A percentile compares a stretch with the other conserved stretches of the same genome.
These are phyloP conservation scores for Lenzites betulinus DNA, from an alignment of 768 basidiomycete genomes.

Conservation along the genomic window DNA sequence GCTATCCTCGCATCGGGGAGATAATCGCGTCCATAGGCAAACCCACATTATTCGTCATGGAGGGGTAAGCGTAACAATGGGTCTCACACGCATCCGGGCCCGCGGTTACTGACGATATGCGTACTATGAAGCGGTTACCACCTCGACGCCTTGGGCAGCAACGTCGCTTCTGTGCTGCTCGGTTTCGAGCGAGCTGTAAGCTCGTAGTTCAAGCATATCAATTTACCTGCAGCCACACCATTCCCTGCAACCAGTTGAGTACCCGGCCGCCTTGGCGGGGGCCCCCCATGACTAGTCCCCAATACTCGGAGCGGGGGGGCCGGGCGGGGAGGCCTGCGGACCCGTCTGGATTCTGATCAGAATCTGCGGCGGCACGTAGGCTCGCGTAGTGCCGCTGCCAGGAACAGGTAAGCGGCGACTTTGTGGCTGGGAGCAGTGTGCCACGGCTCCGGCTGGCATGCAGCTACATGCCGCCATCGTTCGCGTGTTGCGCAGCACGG, in stretches of 20 bases:
- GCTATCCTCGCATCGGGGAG: slow-evolving; percentile 32
- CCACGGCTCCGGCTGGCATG: background rate
- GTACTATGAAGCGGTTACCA: slow-evolving; percentile 31
- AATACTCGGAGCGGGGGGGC: too few relatives aligned
- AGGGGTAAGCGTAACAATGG: slow-evolving; percentile 30
- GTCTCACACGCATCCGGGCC: background rate
- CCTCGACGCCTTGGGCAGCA: slow-evolving; percentile 29
- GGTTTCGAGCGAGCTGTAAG: slow-evolving; percentile 28
- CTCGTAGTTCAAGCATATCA: background rate
- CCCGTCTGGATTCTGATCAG: too few relatives aligned
- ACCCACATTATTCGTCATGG: slow-evolving; percentile 38
- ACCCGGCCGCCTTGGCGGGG: too few relatives aligned
- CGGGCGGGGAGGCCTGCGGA: too few relatives aligned
- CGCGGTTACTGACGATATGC: background rate
- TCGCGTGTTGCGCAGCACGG: background rate
- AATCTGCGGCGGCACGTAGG: too few relatives aligned
- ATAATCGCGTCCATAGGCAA: slow-evolving; percentile 20
- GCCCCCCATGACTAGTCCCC: too few relatives aligned
- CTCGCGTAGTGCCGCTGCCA: too few relatives aligned
- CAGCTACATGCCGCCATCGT: background rate
- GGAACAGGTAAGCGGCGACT: slow-evolving; percentile 13
- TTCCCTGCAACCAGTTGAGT: too few relatives aligned
- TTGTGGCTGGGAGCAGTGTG: slow-evolving; percentile 12
- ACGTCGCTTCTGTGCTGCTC: slow-evolving; percentile 32
- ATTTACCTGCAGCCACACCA: too few relatives aligned